Evolutionary conservation across 352 stramenopile species (phyloP).

Genomic region (Thalassiosira hispida): DNA sequence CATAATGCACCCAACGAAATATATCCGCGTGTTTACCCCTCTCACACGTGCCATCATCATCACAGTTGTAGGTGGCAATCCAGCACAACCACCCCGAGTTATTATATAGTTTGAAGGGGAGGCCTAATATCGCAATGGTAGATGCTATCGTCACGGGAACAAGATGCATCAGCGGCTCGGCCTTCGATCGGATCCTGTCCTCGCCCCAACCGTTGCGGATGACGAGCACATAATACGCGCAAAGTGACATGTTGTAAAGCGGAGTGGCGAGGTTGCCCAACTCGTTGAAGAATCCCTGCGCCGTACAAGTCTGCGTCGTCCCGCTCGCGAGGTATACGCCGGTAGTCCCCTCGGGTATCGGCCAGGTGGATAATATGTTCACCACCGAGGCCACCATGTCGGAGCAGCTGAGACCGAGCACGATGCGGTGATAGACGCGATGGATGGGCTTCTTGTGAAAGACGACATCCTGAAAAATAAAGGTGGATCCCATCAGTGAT

Average conservation of each 20-base stretch:
- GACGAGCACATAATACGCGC: constrained; percentile 39
- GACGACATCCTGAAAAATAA: constrained; percentile 34
- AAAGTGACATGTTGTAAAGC: constrained; percentile 54
- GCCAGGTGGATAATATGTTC: constrained; percentile 50
- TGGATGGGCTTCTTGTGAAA: constrained; percentile 9
- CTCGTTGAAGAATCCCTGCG: constrained; percentile 58
- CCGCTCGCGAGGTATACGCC: constrained; percentile 52
- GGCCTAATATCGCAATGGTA: constrained; percentile 26
- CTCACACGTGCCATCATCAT: constrained; percentile 21
- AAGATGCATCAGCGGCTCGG: constrained; percentile 38
- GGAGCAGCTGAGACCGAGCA: constrained; percentile 44
- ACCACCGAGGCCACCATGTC: constrained; percentile 41
- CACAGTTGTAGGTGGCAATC: constrained; percentile 35
- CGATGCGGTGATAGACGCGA: constrained; percentile 46
- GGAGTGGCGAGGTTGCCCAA: constrained; percentile 42
- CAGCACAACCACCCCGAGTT: constrained; percentile 51
- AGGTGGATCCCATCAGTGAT: constrained; percentile 25
- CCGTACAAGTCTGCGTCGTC: constrained; percentile 52
- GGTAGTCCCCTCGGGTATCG: constrained; percentile 41
- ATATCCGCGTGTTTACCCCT: constrained; percentile 31
- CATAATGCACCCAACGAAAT: constrained; percentile 46
- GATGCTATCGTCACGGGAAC: constrained; percentile 16
- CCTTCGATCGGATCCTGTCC: constrained; percentile 23
- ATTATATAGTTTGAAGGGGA: constrained; percentile 54
- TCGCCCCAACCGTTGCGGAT: constrained; percentile 46